Base-by-base conservation (phyloP, 139 green algal genomes). In the Edaphochlamys debaryana region DNA sequence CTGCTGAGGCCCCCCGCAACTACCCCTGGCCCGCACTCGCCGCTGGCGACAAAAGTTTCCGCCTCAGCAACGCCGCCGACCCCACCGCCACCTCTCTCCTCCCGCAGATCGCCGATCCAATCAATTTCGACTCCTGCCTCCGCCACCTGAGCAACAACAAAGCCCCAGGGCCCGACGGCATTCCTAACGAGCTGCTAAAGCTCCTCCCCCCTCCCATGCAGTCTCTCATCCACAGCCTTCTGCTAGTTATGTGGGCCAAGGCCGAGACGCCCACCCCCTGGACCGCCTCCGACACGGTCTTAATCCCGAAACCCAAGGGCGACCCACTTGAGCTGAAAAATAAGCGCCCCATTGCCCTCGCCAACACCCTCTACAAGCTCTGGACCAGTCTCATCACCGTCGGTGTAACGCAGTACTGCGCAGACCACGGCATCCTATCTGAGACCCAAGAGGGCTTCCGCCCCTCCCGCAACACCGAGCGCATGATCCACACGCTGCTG, bases 401-500 rank as follows among this genome's bases (percentile, higher is more conserved):
- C 0, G 42, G 68, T 2, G 68, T 90, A 1, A 45, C 45, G 2
- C 64, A 85, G 20, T 78, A 77, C 56, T 81, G 80, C 30, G 67
- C 89, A 27, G 2, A 69, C 0, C 37, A 62, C 9, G 32, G 76
- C 4, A 71, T 90, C 0, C 48, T 91, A 1, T 80, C 66, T 54
- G 73, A 42, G 36, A n/a, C 79, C 41, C 89, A 92, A 58, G 84
- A 79, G 29, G 89, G 84, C 1, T 92, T 92, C 63, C 48, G 60
- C 0, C 19, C 20, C 0, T 36, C 48, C 32, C 70, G 70, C 29
- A 76, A 45, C 62, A 67, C 25, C 22, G 41, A 77, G 77, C 17
- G 62, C 82, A 20, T 63, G 79, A 67, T 66, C 3, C 70, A 34
- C 17, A 82, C 38, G 20, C 41, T 91, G 25, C 30, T 85, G 2